Conservation (phyloP, 352 stramenopile genomes). For the Aphanomyces stellatus region DNA sequence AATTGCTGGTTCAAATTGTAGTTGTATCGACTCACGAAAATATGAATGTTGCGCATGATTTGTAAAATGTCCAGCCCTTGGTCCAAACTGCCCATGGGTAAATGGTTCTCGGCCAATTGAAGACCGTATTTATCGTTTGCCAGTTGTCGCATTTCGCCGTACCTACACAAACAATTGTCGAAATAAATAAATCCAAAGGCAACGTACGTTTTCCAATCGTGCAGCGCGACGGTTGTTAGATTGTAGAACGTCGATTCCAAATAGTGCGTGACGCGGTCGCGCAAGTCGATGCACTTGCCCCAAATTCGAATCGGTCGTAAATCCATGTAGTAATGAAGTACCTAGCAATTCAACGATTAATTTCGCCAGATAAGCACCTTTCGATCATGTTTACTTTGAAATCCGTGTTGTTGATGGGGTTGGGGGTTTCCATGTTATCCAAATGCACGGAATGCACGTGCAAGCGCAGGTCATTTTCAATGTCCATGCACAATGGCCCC, state of each 20-base stretch:
- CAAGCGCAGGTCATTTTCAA: constrained; percentile 91
- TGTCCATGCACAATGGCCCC: constrained; percentile 82
- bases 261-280: constrained; percentile 84
- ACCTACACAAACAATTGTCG: neutral
- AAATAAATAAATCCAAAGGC: neutral
- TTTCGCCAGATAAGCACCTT: neutral
- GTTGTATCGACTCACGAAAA: constrained; percentile 83
- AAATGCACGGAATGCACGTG: constrained; percentile 84
- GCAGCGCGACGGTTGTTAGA: constrained; percentile 88
- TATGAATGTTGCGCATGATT: constrained; percentile 94
- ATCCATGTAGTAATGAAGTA: constrained; percentile 79
- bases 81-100: constrained; percentile 90
- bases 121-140: constrained; percentile 91
- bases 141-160: constrained; percentile 89
- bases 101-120: constrained; percentile 82
- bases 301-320: constrained; percentile 84
- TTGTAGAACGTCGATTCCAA: constrained; percentile 95
- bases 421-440: constrained; percentile 77
- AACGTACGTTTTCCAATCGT: constrained; percentile 91
- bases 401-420: constrained; percentile 50
- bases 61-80: constrained; percentile 90
- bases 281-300: constrained; percentile 78
- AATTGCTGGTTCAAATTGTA: constrained; percentile 96
- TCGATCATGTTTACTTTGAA: neutral
- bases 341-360: constrained; percentile 30